Percentiles rank a stretch among this genome's conserved stretches.
Evolutionary conservation across 306 rosid genomes (phyloP).

Genomic region (Macrotyloma uniflorum): DNA sequence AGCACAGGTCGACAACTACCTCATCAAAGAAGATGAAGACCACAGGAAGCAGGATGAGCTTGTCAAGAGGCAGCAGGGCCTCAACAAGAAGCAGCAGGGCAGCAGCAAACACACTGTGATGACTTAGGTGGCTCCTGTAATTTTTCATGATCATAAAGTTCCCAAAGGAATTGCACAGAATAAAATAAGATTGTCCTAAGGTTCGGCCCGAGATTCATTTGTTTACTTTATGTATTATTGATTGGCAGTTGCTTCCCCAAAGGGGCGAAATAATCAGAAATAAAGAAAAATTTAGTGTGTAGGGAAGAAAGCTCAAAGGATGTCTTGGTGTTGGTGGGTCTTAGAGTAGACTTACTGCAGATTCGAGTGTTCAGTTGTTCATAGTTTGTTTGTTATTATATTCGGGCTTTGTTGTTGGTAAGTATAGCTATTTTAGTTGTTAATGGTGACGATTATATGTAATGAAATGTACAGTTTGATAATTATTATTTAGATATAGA

Average conservation of each 20-base stretch:
- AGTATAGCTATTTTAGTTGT: constrained; percentile 30
- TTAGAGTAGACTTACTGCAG: constrained; percentile 35
- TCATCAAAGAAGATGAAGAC: constrained; percentile 50
- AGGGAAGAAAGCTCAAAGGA: constrained; percentile 15
- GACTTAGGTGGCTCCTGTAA: constrained; percentile 45
- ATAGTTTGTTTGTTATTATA: background rate
- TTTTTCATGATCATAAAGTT: constrained; percentile 21
- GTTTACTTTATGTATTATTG: constrained; percentile 34
- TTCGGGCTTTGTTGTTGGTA: constrained; percentile 15
- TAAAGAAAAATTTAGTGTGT: constrained; percentile 26
- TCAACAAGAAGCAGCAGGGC: constrained; percentile 52
- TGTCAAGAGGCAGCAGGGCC: constrained; percentile 56
- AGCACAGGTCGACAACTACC: constrained; percentile 70
- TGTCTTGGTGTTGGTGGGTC: constrained; percentile 28
- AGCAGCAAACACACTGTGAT: constrained; percentile 66
- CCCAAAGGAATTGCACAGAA: constrained; percentile 30
- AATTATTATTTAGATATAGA: constrained; percentile 10
- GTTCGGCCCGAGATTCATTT: constrained; percentile 8
- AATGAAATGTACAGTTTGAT: constrained; percentile 65
- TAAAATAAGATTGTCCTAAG: constrained; percentile 26
- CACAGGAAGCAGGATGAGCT: constrained; percentile 45
- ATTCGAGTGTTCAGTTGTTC: constrained; percentile 36
- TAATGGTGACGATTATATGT: background rate
- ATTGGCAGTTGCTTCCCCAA: constrained; percentile 17
- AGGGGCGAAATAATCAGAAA: constrained; percentile 25